Evolutionary conservation across 768 basidiomycete genomes (phyloP).

Genomic region (Russula abietina): DNA sequence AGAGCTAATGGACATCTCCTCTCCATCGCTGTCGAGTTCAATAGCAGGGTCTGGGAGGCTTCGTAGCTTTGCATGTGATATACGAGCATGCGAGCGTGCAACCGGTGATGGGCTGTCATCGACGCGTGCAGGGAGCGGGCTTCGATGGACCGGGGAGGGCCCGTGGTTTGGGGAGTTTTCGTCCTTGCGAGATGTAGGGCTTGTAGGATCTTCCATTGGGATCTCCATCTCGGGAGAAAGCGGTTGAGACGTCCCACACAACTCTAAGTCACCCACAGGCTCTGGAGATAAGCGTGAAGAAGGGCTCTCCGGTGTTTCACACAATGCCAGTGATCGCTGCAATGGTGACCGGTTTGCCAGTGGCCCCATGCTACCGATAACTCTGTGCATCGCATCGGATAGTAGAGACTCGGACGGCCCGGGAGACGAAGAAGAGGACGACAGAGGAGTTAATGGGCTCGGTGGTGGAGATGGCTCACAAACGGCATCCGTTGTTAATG

Average conservation of each 20-base stretch:
- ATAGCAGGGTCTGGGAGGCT: conserved; percentile 3
- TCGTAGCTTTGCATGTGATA: conserved; percentile 22
- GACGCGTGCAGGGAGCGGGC: not conserved
- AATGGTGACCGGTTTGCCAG: not conserved
- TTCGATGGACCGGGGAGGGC: conserved; percentile 2
- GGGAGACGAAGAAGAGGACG: conserved; percentile 1
- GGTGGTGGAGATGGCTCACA: not conserved
- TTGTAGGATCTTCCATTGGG: conserved; percentile 3
- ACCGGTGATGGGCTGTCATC: not conserved
- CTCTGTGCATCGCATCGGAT: not conserved
- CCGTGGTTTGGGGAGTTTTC: not conserved
- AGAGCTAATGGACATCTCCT: conserved; percentile 4
- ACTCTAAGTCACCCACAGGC: not conserved
- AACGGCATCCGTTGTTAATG: not conserved
- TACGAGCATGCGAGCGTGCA: not conserved
- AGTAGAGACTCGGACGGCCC: not conserved
- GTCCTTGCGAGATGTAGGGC: conserved; percentile 4
- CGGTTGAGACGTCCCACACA: not conserved
- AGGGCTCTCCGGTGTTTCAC: not conserved
- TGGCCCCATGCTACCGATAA: not conserved
- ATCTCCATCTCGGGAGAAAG: not conserved
- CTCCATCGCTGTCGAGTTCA: conserved; percentile 19
- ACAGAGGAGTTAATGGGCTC: conserved; percentile 16
- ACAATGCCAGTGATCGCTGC: not conserved
- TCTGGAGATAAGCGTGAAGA: not conserved